phyloP scores from a whole-genome alignment of 306 rosid species.

The Cicer cuneatum region DNA sequence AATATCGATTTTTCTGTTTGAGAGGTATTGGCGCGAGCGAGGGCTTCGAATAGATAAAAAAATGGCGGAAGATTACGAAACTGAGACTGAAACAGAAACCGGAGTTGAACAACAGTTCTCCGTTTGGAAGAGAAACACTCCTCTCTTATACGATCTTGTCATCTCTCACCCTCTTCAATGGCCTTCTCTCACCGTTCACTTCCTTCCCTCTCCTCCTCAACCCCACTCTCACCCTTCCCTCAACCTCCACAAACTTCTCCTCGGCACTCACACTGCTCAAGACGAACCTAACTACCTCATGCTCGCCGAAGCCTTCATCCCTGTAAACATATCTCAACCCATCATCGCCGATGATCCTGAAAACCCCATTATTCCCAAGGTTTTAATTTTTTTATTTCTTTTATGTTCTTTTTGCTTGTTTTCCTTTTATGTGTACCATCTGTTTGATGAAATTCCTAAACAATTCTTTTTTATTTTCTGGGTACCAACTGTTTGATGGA shows the following conservation, averaged over 20 bases:
- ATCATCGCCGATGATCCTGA: conserved; percentile 39
- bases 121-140: conserved; percentile 89
- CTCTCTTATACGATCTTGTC: conserved; percentile 74
- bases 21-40: conserved; percentile 39
- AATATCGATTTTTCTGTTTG: conserved; percentile 20
- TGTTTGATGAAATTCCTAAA: conserved; percentile 52
- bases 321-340: conserved; percentile 47
- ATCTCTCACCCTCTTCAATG: conserved; percentile 83
- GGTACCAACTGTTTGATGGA: conserved; percentile 52
- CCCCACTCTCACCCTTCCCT: conserved; percentile 62
- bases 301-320: conserved; percentile 74
- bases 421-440: conserved; percentile 1
- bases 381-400: conserved; percentile 11
- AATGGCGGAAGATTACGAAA: conserved; percentile 58
- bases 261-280: conserved; percentile 85
- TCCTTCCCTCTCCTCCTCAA: conserved; percentile 49
- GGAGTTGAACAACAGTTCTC: conserved; percentile 71
- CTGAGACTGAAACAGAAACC: neutral
- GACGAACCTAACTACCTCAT: conserved; percentile 74
- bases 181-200: conserved; percentile 96
- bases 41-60: conserved; percentile 41
- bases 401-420: neutral
- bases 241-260: conserved; percentile 65
- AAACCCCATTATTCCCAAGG: conserved; percentile 66
- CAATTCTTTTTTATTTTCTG: neutral